These are phyloP conservation scores for Saitozyma sp. DNA, from an alignment of 768 basidiomycete genomes.

Conservation along the genomic window DNA sequence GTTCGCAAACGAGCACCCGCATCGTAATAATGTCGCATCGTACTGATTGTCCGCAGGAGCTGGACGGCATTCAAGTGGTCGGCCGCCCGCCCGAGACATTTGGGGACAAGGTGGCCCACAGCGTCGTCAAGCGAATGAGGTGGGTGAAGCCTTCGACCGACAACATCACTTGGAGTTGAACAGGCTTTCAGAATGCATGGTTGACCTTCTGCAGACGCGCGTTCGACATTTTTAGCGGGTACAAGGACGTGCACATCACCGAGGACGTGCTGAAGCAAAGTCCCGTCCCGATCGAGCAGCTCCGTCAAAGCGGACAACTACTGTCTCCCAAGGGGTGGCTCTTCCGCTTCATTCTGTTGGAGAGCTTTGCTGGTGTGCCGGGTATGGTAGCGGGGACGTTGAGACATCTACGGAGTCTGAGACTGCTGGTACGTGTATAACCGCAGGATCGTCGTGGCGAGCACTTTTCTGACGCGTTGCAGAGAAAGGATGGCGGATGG, in stretches of 20 bases:
- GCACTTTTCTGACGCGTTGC: constrained; percentile 6
- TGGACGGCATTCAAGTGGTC: constrained; percentile 63
- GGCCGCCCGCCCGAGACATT: constrained; percentile 65
- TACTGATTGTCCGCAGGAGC: constrained; percentile 30
- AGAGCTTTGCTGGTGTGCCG: constrained; percentile 90
- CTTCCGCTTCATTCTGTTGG: constrained; percentile 67
- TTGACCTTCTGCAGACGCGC: not conserved
- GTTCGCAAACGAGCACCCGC: not conserved
- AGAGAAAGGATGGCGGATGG: constrained; percentile 68
- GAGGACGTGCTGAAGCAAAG: constrained; percentile 47
- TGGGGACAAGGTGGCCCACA: constrained; percentile 70
- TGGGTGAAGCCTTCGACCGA: constrained; percentile 5
- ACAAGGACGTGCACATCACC: constrained; percentile 69
- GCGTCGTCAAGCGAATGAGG: constrained; percentile 60
- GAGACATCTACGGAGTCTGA: constrained; percentile 81
- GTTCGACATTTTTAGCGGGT: constrained; percentile 83
- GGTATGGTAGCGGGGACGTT: constrained; percentile 71
- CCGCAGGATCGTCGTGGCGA: not conserved
- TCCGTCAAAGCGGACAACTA: constrained; percentile 73
- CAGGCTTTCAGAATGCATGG: not conserved
- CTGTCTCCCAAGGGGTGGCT: constrained; percentile 75
- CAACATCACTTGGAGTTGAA: constrained; percentile 6
- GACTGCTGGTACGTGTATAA: constrained; percentile 68
- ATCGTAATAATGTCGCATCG: too few species aligned
- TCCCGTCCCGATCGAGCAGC: constrained; percentile 69